Conservation (phyloP, 2,329 filamentous ascomycete species). For the Diaporthe capsici region DNA sequence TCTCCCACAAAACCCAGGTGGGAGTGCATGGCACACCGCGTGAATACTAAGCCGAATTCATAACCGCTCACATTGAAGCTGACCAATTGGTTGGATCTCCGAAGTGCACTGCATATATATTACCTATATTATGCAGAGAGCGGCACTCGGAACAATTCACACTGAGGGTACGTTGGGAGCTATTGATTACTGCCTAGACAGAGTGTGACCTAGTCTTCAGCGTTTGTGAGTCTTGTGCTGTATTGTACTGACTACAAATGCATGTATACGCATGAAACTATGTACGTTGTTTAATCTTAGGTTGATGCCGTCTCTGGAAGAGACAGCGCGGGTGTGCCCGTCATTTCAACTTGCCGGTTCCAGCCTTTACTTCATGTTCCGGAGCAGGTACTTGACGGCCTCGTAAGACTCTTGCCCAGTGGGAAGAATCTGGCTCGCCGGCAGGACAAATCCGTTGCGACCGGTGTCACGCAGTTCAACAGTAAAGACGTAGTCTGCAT, state of each 20-base stretch:
- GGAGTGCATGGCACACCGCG: neutral
- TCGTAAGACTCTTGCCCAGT: slow-evolving; percentile 60
- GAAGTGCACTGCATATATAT: neutral
- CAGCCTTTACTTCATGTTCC: slow-evolving; percentile 53
- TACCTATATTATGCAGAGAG: neutral
- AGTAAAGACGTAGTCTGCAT: slow-evolving; percentile 58
- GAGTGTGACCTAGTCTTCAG: neutral
- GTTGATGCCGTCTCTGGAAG: neutral
- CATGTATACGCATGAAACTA: neutral
- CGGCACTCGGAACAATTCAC: neutral
- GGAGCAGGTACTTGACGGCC: slow-evolving; percentile 71
- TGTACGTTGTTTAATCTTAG: neutral
- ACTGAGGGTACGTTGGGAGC: neutral
- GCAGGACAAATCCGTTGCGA: slow-evolving; percentile 59
- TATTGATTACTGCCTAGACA: neutral
- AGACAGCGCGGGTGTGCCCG: neutral
- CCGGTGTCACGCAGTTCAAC: slow-evolving; percentile 57
- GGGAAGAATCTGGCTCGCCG: slow-evolving; percentile 58
- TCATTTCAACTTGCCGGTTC: neutral
- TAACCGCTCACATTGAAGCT: neutral
- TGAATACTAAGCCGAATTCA: too few species aligned
- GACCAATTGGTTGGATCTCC: neutral
- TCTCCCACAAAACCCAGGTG: too few species aligned
- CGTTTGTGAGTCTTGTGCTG: neutral
- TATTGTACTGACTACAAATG: neutral